Evolutionary conservation across 2,329 filamentous ascomycete genomes (phyloP), one percentile per base, ranked within the genome.

Genomic region (Huntiella savannae): DNA sequence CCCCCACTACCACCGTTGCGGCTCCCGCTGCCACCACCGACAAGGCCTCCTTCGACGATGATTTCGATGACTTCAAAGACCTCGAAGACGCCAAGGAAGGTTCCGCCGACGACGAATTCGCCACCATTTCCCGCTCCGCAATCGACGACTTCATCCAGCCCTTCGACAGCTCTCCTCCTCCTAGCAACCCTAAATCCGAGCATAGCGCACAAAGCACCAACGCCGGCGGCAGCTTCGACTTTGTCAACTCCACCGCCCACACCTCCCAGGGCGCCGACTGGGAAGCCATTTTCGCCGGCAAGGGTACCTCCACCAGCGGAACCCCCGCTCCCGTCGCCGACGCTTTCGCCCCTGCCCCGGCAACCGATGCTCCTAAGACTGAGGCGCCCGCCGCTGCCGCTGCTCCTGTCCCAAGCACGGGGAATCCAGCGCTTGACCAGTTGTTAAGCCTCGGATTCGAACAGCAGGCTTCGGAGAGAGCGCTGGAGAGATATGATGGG

Each of bases 401-500:
- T 6, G 82, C 80, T 4, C 72, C 83, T 54, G 6, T 32, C 12
- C 79, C 82, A 4, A 64, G 88, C 43, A 81, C 77, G 39, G 88
- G 96, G 57, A 88, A 96, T 58, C 82, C 85, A 6, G 88, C 93
- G 48, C 64, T 96, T 53, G 92, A 93, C 67, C 79, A 86, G 54
- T 61, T 96, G 57, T 93, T 84, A 1, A 71, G 75, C 7, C 94
- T 96, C 86, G 88, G 88, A 0, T 96, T 92, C 58, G 63, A 75
- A 4, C 71, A 88, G 28, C 65, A 69, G 5, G 77, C 83, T 43
- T 82, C 85, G 12, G 64, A 95, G 33, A 68, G 69, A 43, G 88
- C 91, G 17, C 64, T 96, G 58, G 88, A 96, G 67, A 87, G 88
- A 61, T 94, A 82, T 59, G 86, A 96, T 64, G 95, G 96, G 63